phyloP scores from a whole-genome alignment of 73 alveolate genomes.

The Stentor coeruleus region DNA sequence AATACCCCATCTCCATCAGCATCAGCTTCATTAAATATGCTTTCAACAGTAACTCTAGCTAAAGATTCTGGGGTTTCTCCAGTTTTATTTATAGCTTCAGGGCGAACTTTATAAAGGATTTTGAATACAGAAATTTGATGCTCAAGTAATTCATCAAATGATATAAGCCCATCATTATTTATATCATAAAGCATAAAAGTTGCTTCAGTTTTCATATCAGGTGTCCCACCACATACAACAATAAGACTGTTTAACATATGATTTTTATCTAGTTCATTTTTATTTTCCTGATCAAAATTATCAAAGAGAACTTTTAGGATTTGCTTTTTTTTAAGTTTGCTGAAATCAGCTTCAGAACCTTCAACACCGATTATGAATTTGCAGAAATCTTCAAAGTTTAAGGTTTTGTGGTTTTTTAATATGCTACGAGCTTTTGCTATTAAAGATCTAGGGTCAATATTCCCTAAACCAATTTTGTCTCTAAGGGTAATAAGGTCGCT shows the following conservation, averaged over 20 bases:
- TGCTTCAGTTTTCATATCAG: conserved; percentile 7
- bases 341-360: neutral
- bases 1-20: neutral
- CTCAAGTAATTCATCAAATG: neutral
- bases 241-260: neutral
- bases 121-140: neutral
- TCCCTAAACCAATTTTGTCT: neutral
- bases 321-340: neutral
- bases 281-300: neutral
- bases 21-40: neutral
- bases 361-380: neutral
- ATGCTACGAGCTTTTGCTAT: neutral
- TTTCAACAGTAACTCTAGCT: conserved; percentile 6
- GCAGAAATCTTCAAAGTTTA: conserved; percentile 5
- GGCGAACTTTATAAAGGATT: neutral
- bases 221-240: neutral
- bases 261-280: neutral
- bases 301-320: neutral
- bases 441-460: neutral
- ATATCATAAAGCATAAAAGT: neutral
- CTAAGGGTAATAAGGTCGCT: conserved; percentile 1
- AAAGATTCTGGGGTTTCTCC: neutral
- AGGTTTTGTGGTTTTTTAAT: neutral
- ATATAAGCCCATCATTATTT: neutral
- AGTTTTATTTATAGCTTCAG: neutral